Base-by-base conservation (phyloP, 371 early-diverging fungal species). In the Circinella minor region DNA sequence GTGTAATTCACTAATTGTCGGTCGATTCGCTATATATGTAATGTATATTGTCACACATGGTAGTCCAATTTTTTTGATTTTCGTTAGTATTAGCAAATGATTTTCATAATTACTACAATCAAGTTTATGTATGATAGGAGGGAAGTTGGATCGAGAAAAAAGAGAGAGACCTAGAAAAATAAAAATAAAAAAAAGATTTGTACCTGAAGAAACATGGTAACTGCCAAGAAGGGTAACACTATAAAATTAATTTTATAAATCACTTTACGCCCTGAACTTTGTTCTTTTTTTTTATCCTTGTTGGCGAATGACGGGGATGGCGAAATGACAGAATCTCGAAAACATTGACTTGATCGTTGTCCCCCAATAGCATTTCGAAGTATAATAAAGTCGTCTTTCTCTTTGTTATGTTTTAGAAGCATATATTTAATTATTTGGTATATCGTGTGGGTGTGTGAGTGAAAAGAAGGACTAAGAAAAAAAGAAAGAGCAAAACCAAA, bases 21-120 rank as follows among this genome's bases (percentile, higher is more conserved):
- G 20, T 63, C 63, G 47, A 63, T 63, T 63, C 46, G 63, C 63
- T 63, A 46, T 47, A 47, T 64, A 27, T 27, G 27, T 27, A 27
- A 27, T 27, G 27, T 27, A 27, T 27, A 27, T 27, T 27, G 27
- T 27, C 27, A 27, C 27, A 27, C 27, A 27, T 27, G 2, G 2
- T 0, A 27, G 27, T 27, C 27, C 27, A 27, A 27, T 27, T 27
- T 27, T 27, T 27, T 27, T 27, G 27, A 27, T 27, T 27, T 27
- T 27, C 27, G 27, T 27, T 27, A 27, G 27, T 27, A 27, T 27
- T 27, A 27, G 27, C 27, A 27, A 27, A 27, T 27, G 37, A 49
- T 46, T 20, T 10, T 55, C n/a, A 55, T 14, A 11, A 47, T 47
- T 47, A 47, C 0, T 47, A 47, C 27, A 27, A 27, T 27, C 27